A percentile compares a stretch with the other conserved stretches of the same genome.
Evolutionary conservation across 352 stramenopile genomes (phyloP).

Genomic region (Globisporangium abappressorium): DNA sequence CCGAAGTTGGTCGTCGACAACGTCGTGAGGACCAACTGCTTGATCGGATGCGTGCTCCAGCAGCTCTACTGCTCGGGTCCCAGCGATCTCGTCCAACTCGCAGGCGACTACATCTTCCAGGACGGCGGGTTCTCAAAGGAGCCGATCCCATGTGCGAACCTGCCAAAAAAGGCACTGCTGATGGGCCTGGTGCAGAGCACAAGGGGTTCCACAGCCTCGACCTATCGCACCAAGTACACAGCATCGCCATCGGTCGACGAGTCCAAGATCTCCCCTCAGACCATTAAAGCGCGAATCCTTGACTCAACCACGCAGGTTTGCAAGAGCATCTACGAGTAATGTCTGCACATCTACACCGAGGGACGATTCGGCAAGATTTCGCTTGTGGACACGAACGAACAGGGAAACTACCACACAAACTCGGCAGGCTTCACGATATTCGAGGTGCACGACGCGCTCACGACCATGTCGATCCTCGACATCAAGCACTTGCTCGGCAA

Average conservation of each 20-base stretch:
- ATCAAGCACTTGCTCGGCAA: conserved; percentile 32
- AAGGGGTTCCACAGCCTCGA: background rate
- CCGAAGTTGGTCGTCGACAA: conserved; percentile 21
- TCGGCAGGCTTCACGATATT: conserved; percentile 21
- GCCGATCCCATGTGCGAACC: conserved; percentile 32
- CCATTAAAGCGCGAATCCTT: background rate
- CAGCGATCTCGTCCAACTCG: conserved; percentile 38
- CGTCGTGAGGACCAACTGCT: conserved; percentile 28
- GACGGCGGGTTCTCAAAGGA: conserved; percentile 32
- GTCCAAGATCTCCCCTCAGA: background rate
- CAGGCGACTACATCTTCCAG: conserved; percentile 50
- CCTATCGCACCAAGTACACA: background rate
- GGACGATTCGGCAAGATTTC: conserved; percentile 20
- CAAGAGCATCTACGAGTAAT: conserved; percentile 6
- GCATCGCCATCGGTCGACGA: background rate
- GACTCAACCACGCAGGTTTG: background rate
- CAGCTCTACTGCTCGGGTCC: conserved; percentile 48
- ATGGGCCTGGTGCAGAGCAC: conserved; percentile 34
- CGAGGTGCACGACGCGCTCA: conserved; percentile 24
- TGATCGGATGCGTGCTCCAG: conserved; percentile 41
- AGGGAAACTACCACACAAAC: conserved; percentile 17
- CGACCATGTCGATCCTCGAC: conserved; percentile 29
- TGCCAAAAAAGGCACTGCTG: conserved; percentile 26
- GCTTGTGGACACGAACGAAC: conserved; percentile 25
- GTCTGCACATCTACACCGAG: conserved; percentile 1